Evolutionary conservation across 176 grass and related monocot species (phyloP).

Genomic region (Aegilops speltoides): DNA sequence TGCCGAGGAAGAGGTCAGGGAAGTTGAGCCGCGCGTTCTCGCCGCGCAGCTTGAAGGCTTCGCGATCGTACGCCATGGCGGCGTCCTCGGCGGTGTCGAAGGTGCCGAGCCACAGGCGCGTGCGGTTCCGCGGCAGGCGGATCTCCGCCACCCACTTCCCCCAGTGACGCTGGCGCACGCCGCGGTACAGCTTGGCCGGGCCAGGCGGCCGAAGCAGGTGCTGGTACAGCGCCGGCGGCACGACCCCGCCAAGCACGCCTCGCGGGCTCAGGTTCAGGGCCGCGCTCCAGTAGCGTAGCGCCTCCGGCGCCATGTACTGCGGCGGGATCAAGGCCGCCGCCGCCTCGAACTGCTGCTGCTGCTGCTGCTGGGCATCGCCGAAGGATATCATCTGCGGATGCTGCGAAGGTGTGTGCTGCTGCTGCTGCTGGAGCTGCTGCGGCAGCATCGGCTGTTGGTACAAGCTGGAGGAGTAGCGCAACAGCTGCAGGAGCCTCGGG

Average conservation of each 20-base stretch:
- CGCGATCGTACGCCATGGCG: conserved; percentile 91
- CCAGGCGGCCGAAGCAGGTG: conserved; percentile 41
- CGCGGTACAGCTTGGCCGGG: conserved; percentile 79
- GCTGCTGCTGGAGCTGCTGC: neutral
- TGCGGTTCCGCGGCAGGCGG: conserved; percentile 86
- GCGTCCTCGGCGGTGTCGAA: conserved; percentile 99
- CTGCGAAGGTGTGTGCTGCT: neutral
- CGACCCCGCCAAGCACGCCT: conserved; percentile 31
- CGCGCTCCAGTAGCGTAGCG: conserved; percentile 69
- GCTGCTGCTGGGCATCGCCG: conserved; percentile 8
- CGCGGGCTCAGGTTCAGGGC: conserved; percentile 77
- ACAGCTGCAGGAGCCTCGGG: conserved; percentile 13
- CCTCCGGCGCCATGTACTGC: conserved; percentile 46
- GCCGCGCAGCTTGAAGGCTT: conserved; percentile 88
- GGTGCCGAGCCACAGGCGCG: conserved; percentile 90
- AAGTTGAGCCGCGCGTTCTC: conserved; percentile 95
- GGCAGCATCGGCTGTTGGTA: conserved; percentile 26
- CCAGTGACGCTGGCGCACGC: conserved; percentile 96
- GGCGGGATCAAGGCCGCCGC: conserved; percentile 34
- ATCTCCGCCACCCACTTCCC: conserved; percentile 99
- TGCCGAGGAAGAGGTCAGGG: conserved; percentile 81
- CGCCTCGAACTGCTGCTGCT: conserved; percentile 9
- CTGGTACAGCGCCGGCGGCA: conserved; percentile 54
- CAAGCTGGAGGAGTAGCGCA: conserved; percentile 38
- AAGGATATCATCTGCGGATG: conserved; percentile 79